Percentiles rank a stretch among this genome's conserved stretches.
Conservation (phyloP, 305 asterid genomes). For the Rubia tinctorum region DNA sequence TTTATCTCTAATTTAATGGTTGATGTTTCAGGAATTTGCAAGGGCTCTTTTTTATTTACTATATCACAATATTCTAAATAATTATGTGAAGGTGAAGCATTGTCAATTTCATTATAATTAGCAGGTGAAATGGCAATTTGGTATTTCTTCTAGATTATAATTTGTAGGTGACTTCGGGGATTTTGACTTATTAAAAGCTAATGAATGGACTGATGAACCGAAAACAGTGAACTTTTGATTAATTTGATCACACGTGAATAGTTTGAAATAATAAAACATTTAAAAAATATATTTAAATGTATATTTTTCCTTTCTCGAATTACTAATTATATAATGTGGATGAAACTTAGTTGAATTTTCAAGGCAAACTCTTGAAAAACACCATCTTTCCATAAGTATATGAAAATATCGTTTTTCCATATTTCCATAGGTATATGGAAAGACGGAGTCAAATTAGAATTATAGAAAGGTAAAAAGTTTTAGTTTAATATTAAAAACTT, state of each 20-base stretch:
- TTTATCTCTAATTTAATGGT: neutral
- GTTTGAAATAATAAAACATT: neutral
- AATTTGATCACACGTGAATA: neutral
- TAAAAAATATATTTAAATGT: neutral
- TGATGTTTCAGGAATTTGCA: neutral
- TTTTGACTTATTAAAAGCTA: neutral
- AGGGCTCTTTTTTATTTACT: no score
- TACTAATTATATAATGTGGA: no score
- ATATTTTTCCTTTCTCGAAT: no score
- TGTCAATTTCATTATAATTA: constrained; percentile 21
- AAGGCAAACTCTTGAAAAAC: no score
- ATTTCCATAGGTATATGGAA: no score
- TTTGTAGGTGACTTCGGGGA: neutral
- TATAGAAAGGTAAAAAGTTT: no score
- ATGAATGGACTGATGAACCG: constrained; percentile 14
- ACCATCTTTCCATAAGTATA: no score
- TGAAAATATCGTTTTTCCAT: no score
- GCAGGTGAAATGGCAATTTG: constrained; percentile 40
- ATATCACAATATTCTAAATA: no score
- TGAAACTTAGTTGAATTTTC: no score
- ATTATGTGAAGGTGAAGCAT: neutral
- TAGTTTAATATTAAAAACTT: no score
- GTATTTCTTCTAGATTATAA: constrained; percentile 1
- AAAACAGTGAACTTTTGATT: neutral
- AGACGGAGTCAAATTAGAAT: no score